These are phyloP conservation scores for Globisporangium emineosum DNA, from an alignment of 352 stramenopile genomes.

Conservation along the genomic window DNA sequence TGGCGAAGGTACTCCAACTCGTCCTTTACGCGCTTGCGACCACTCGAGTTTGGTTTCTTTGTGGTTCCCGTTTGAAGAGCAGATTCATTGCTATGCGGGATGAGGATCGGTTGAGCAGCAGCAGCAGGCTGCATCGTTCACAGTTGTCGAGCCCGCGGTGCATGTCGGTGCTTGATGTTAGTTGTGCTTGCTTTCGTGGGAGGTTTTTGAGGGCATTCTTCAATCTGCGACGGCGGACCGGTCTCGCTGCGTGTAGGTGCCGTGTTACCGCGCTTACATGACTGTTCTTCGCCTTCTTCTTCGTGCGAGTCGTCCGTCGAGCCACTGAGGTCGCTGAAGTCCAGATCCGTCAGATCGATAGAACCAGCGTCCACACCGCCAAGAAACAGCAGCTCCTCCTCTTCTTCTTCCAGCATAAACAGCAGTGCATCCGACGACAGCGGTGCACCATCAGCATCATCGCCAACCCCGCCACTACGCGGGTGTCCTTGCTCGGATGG, in stretches of 20 bases:
- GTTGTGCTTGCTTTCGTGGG: too few relatives aligned
- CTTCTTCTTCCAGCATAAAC: not conserved
- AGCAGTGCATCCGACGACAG: not conserved
- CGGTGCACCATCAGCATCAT: too few relatives aligned
- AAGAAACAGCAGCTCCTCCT: not conserved
- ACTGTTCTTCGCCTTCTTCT: not conserved
- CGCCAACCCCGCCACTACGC: too few relatives aligned
- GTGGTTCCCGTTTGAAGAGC: too few relatives aligned
- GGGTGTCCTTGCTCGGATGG: too few relatives aligned
- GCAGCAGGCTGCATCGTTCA: not conserved
- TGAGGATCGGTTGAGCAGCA: not conserved
- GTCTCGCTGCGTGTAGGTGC: not conserved
- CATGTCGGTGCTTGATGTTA: too few relatives aligned
- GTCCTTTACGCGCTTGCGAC: conserved; percentile 6
- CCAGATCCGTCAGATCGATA: not conserved
- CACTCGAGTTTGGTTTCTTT: not conserved
- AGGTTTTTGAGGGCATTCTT: too few relatives aligned
- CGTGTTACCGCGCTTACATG: not conserved
- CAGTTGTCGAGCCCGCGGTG: not conserved
- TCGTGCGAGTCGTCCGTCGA: not conserved
- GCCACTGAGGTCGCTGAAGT: not conserved
- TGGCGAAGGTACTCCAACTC: conserved; percentile 8
- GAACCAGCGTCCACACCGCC: not conserved
- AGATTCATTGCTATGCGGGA: not conserved
- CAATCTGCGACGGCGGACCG: too few relatives aligned